A percentile compares a stretch with the other conserved stretches of the same genome.
Conservation (phyloP, 164 flowering plant species). For the Chloranthus sessilifolius region DNA sequence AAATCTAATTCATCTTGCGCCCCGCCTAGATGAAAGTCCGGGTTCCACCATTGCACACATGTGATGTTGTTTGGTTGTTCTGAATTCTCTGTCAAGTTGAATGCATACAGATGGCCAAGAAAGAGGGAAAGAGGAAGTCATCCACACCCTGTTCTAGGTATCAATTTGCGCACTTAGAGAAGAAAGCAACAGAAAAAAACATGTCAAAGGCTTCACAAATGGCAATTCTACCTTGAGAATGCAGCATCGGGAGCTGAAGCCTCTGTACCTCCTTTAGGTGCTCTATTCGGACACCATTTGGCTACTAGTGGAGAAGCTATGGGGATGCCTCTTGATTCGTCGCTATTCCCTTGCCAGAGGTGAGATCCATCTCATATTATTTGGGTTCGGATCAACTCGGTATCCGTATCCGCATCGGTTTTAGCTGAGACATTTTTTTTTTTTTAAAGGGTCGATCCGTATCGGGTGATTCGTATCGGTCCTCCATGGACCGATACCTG, state of each 20-base stretch:
- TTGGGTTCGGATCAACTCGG: slow-evolving; percentile 23
- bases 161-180: slow-evolving; percentile 26
- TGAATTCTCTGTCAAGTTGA: too few species aligned
- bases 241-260: slow-evolving; percentile 51
- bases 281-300: slow-evolving; percentile 50
- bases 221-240: slow-evolving; percentile 35
- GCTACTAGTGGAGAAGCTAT: slow-evolving; percentile 36
- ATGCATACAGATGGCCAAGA: slow-evolving; percentile 20
- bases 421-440: not conserved
- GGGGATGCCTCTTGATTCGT: slow-evolving; percentile 42
- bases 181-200: slow-evolving; percentile 25
- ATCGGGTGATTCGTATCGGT: too few species aligned
- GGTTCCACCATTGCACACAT: too few species aligned
- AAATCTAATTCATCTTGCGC: too few species aligned
- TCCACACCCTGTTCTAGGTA: slow-evolving; percentile 5
- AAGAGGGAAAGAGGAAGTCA: slow-evolving; percentile 10
- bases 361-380: too few species aligned
- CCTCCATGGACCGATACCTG: too few species aligned
- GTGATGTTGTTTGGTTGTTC: too few species aligned
- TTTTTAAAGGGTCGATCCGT: too few species aligned
- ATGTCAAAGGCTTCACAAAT: slow-evolving; percentile 16
- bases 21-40: too few species aligned
- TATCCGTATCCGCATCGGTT: too few species aligned
- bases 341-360: slow-evolving; percentile 61
- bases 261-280: slow-evolving; percentile 48